These are phyloP conservation scores for Chionographis japonica DNA, from an alignment of 106 monocot species.

Conservation along the genomic window DNA sequence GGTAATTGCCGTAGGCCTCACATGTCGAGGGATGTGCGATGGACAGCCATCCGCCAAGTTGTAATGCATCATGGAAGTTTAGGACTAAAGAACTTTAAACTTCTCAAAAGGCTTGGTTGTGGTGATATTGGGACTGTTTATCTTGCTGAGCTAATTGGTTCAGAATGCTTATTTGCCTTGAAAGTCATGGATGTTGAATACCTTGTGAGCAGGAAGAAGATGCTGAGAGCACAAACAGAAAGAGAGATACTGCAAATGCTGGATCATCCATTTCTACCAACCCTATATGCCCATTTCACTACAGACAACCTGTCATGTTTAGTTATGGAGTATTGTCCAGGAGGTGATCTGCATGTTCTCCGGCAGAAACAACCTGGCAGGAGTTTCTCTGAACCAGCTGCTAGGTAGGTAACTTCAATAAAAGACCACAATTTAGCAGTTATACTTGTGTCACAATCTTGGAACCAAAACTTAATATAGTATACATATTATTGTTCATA, in stretches of 20 bases:
- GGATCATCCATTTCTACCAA: constrained; percentile 87
- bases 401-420: constrained; percentile 43
- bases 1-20: constrained; percentile 40
- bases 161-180: constrained; percentile 65
- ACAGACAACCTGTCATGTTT: constrained; percentile 70
- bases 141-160: constrained; percentile 54
- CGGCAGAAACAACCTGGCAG: constrained; percentile 67
- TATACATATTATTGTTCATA: too few relatives aligned
- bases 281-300: constrained; percentile 63
- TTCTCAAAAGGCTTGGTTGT: constrained; percentile 71
- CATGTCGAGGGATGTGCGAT: constrained; percentile 65
- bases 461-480: background rate
- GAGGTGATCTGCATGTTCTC: constrained; percentile 76
- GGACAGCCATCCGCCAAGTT: constrained; percentile 45
- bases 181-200: constrained; percentile 79
- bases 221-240: constrained; percentile 73
- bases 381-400: constrained; percentile 60
- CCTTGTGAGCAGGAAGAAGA: constrained; percentile 62
- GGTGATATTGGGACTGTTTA: constrained; percentile 82
- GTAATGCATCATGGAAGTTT: constrained; percentile 29
- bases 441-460: too few relatives aligned
- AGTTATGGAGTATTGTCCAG: constrained; percentile 76
- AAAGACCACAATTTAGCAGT: too few relatives aligned
- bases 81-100: constrained; percentile 52
- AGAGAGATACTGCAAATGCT: constrained; percentile 81